Evolutionary conservation across 1,284 basidiomycete genomes (phyloP).

Genomic region (Gomphus sp.): DNA sequence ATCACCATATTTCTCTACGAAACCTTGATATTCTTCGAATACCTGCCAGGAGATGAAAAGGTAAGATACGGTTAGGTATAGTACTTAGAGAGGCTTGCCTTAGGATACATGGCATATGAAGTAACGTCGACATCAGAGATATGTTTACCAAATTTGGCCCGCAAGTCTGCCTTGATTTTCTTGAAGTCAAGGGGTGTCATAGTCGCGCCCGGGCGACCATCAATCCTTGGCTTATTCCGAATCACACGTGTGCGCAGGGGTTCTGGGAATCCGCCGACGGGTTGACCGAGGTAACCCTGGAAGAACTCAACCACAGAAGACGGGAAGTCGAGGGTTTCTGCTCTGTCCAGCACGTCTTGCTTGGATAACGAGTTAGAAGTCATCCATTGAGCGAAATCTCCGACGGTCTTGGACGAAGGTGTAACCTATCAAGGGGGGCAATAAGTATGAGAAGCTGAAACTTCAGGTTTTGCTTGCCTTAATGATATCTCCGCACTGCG

Average conservation of each 20-base stretch:
- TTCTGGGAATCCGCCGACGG: conserved; percentile 98
- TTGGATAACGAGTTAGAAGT: conserved; percentile 88
- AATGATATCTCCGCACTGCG: conserved; percentile 92
- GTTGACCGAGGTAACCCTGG: conserved; percentile 96
- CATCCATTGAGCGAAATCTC: conserved; percentile 99
- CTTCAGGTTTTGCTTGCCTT: conserved; percentile 42
- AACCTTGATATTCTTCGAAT: conserved; percentile 94
- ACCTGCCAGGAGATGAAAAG: conserved; percentile 41
- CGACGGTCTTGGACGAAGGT: conserved; percentile 98
- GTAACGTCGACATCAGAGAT: conserved; percentile 91
- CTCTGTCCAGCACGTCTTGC: conserved; percentile 79
- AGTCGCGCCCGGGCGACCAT: conserved; percentile 83
- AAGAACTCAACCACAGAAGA: conserved; percentile 95
- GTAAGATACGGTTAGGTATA: not conserved
- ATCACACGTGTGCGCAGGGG: conserved; percentile 88
- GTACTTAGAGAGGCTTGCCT: conserved; percentile 41
- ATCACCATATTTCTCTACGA: conserved; percentile 94
- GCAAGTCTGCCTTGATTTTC: conserved; percentile 89
- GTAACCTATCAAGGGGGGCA: conserved; percentile 58
- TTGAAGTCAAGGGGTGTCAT: conserved; percentile 91
- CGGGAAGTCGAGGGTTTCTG: conserved; percentile 93
- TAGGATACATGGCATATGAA: conserved; percentile 95
- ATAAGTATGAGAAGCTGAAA: not conserved
- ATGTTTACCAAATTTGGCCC: conserved; percentile 90
- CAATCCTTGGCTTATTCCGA: conserved; percentile 89